Conservation (phyloP, 495 filamentous ascomycete species). For the Tuber microsphaerosporum region DNA sequence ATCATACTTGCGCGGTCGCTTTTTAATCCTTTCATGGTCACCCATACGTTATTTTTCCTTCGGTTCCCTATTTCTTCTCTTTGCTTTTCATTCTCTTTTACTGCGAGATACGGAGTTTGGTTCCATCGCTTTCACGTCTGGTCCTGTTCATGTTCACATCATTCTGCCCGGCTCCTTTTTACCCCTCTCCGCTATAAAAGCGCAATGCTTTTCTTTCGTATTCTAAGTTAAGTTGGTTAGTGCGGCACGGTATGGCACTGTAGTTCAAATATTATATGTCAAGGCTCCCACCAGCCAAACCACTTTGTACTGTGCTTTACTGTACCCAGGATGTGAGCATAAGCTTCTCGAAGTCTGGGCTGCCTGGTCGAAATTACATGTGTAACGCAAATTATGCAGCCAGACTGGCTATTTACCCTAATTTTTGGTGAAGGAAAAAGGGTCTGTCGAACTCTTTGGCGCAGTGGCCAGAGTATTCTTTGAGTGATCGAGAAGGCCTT, state of each 20-base stretch:
- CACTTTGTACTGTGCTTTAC: not conserved
- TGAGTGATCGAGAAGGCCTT: too few species aligned
- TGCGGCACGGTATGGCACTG: not conserved
- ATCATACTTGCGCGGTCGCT: not conserved
- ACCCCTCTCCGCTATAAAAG: not conserved
- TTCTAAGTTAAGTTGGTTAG: not conserved
- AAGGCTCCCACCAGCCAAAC: not conserved
- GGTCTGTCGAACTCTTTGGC: too few species aligned
- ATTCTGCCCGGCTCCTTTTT: not conserved
- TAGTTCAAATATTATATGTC: not conserved
- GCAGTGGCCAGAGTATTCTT: too few species aligned
- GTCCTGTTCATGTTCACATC: not conserved
- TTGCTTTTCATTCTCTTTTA: not conserved
- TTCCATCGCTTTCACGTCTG: conserved; percentile 6
- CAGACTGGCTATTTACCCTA: too few species aligned
- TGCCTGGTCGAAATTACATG: too few species aligned
- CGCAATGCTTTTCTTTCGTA: not conserved
- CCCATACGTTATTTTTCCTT: conserved; percentile 6
- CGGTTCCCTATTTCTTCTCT: not conserved
- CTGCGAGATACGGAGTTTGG: conserved; percentile 5
- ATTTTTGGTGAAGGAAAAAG: too few species aligned
- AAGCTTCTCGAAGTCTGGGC: too few species aligned
- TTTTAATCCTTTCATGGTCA: conserved; percentile 10
- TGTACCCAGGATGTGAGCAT: too few species aligned
- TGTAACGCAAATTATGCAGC: too few species aligned